Evolutionary conservation across 805 yeast species (phyloP), one percentile per base, ranked within the genome.

Genomic region (Saccharomycopsis sp.): DNA sequence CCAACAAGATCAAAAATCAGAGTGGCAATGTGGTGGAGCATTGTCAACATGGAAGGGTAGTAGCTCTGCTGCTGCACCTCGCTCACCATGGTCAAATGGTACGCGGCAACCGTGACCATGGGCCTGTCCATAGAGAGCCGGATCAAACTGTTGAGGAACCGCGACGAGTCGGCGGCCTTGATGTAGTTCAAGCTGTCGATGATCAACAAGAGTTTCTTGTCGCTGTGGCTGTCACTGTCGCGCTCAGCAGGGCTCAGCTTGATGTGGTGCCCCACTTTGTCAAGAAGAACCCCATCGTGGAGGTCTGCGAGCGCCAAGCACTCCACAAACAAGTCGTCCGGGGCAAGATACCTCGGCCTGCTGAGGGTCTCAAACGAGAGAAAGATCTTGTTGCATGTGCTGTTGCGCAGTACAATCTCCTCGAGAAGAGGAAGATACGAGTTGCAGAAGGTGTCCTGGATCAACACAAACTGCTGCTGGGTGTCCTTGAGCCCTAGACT

Each of bases 11-110:
- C 80, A 33, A 88, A 65, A 1, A 84, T 71, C 1, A 84, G 67
- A 2, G 89, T 80, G 2, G 96, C 87, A 55, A 87, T 73, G 53
- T 75, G 86, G 27, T 70, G 63, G 21, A 86, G 61, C 18, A 82
- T 54, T 4, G 65, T 65, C n/a, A 66, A 43, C 0, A 72, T 55
- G 0, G 68, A 54, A 0, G 94, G 94, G 45, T 71, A 74, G 39
- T 74, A 49, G 35, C 4, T 36, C 13, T 4, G 40, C 5, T 19
- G 40, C 16, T n/a, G 16, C 19, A 20, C 49, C 43, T n/a, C 50
- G 34, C 63, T 71, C 2, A 73, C 63, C 15, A 64, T 34, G 25
- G 70, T 62, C 9, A 60, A 54, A 49, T 76, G 82, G 41, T 54
- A 68, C 0, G 69, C 61, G 1, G 73, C 74, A 0, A 77, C 53